Evolutionary conservation across 169 alveolate genomes (phyloP), one percentile per base, ranked within the genome.

Genomic region (Sarcocystis neurona): DNA sequence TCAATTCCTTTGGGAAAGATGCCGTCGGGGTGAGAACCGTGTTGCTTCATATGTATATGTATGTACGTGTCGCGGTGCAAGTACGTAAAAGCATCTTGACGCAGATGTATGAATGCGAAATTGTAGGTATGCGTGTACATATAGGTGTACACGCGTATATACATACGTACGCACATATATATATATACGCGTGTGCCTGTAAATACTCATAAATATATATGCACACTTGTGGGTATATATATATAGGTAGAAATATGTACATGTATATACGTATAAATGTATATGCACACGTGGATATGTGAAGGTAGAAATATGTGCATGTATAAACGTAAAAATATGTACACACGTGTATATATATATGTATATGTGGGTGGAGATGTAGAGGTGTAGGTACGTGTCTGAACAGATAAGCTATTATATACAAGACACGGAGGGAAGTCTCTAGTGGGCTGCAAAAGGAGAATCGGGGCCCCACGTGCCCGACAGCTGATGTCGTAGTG

Each of bases 11-110:
- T 3, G 88, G 89, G 27, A 53, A 50, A 30, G 88, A 90, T 39
- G 91, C 85, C 47, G 37, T 90, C n/a, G 79, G 82, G 93, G 93
- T 84, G n/a, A 48, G 89, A 37, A 39, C 50, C 10, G 63, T 20
- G 27, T 70, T 70, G 23, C 23, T 70, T 10, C 23, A 34, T 70
- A 20, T 70, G 41, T 12, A 34, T 34, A 15, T 39, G 47, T 32
- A 10, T 70, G 12, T 34, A 70, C 56, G 23, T 34, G 10, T 70
- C 27, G 10, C 23, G 80, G 20, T 23, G 41, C 80, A 70, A 15
- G 10, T 39, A 10, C 20, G n/a, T 20, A 10, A 15, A 70, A 15
- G 20, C n/a, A 20, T 20, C n/a, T 10, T 20, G 20, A 20, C 20
- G 10, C 32, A 15, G 10, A 20, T 70, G 20, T 37, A 10, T 70